Conservation (phyloP, 108 stramenopile species). For the Fragilariopsis cylindrus region DNA sequence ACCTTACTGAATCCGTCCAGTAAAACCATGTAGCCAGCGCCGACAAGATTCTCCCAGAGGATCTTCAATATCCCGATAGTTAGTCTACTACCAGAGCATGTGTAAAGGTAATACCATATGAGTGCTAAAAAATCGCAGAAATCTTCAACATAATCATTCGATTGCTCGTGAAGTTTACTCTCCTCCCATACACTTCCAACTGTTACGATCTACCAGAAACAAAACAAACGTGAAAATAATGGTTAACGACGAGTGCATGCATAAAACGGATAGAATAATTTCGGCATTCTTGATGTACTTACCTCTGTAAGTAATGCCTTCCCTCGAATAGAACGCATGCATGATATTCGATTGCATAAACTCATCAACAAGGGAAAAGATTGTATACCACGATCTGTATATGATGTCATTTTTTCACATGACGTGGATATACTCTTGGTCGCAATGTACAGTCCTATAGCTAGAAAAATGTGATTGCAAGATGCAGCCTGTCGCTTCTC, state of each 20-base stretch:
- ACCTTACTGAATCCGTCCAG: slow-evolving; percentile 88
- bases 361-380: slow-evolving; percentile 37
- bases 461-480: slow-evolving; percentile 54
- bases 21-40: slow-evolving; percentile 56
- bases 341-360: slow-evolving; percentile 33
- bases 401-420: slow-evolving; percentile 20
- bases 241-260: neutral
- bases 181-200: slow-evolving; percentile 68
- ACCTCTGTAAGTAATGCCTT: slow-evolving; percentile 42
- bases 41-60: slow-evolving; percentile 66
- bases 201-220: slow-evolving; percentile 41
- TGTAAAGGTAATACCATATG: slow-evolving; percentile 28
- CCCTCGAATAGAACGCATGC: slow-evolving; percentile 44
- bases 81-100: slow-evolving; percentile 31
- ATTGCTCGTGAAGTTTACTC: slow-evolving; percentile 61
- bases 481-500: slow-evolving; percentile 57
- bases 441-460: slow-evolving; percentile 23
- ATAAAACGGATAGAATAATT: neutral
- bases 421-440: neutral
- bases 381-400: slow-evolving; percentile 22
- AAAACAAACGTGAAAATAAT: neutral
- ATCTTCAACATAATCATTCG: slow-evolving; percentile 81
- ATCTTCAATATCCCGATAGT: slow-evolving; percentile 36
- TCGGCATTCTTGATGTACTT: slow-evolving; percentile 13
- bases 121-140: slow-evolving; percentile 61